Evolutionary conservation across 129 eudicot species (phyloP).

Genomic region (Logfia minima): DNA sequence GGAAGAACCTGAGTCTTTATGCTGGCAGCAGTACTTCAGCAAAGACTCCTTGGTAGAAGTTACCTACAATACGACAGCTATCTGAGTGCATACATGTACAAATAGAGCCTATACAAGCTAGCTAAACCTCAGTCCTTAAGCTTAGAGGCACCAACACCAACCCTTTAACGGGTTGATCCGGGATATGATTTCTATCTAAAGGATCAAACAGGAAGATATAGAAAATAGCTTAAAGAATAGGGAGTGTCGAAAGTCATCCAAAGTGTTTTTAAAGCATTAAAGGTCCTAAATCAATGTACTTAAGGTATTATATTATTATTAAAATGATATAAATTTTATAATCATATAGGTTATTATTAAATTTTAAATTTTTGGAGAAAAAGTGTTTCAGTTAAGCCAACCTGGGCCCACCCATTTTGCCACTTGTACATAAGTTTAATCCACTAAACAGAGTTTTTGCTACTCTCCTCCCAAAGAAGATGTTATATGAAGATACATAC

Average conservation of each 20-base stretch:
- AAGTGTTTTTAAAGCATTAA: too few relatives aligned
- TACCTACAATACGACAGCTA: constrained; percentile 44
- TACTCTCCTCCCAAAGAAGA: constrained; percentile 4
- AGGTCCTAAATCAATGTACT: too few relatives aligned
- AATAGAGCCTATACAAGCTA: neutral
- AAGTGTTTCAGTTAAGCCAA: neutral
- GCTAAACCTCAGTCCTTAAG: too few relatives aligned
- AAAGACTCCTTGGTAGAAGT: constrained; percentile 57
- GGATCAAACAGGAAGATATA: too few relatives aligned
- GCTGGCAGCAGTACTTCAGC: constrained; percentile 52
- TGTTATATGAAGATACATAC: constrained; percentile 36
- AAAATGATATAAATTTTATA: too few relatives aligned
- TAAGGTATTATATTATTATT: too few relatives aligned
- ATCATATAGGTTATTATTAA: neutral
- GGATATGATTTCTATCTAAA: too few relatives aligned
- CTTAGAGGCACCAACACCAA: too few relatives aligned
- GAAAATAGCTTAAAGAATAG: too few relatives aligned
- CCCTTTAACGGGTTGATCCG: too few relatives aligned
- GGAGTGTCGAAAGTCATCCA: too few relatives aligned
- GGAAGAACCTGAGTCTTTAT: constrained; percentile 43
- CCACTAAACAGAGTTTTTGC: neutral
- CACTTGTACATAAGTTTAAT: neutral
- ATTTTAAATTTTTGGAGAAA: neutral
- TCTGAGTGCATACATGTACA: constrained; percentile 2
- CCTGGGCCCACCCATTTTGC: neutral